These are phyloP conservation scores for Colletotrichum sidae DNA, from an alignment of 2,329 filamentous ascomycete species.

Conservation along the genomic window DNA sequence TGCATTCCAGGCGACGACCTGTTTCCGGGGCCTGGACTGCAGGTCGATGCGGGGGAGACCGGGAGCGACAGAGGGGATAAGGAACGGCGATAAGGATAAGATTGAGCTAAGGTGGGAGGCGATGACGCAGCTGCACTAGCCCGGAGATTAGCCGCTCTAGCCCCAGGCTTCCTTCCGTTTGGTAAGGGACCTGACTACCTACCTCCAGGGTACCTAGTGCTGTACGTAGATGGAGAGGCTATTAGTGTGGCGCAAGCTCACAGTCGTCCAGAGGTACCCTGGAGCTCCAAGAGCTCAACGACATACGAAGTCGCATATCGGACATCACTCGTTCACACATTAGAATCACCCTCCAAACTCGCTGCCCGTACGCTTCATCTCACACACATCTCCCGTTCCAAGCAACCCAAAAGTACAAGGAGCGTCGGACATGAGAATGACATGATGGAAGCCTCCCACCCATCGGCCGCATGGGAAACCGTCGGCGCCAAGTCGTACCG, in stretches of 20 bases:
- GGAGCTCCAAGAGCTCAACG: conserved; percentile 18
- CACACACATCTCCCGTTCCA: neutral
- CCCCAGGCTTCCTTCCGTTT: neutral
- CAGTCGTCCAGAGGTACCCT: neutral
- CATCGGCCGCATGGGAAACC: conserved; percentile 93
- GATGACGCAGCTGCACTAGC: conserved; percentile 28
- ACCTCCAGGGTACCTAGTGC: too few relatives aligned
- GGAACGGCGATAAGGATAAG: neutral
- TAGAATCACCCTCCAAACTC: too few relatives aligned
- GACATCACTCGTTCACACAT: neutral
- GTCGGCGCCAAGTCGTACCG: conserved; percentile 95
- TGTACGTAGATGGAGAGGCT: too few relatives aligned
- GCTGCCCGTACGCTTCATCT: neutral
- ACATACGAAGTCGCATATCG: conserved; percentile 6
- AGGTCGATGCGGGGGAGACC: too few relatives aligned
- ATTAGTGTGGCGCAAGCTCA: conserved; percentile 29
- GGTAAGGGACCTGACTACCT: too few relatives aligned
- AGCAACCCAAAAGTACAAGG: neutral
- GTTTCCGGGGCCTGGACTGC: too few relatives aligned
- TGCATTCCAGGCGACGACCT: too few relatives aligned
- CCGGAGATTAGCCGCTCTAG: conserved; percentile 31
- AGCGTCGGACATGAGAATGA: conserved; percentile 42
- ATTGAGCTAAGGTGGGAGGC: neutral
- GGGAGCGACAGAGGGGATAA: too few relatives aligned
- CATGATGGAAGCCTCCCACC: conserved; percentile 68